phyloP scores from a whole-genome alignment of 768 basidiomycete genomes.

The Leccinum fibrillosum region DNA sequence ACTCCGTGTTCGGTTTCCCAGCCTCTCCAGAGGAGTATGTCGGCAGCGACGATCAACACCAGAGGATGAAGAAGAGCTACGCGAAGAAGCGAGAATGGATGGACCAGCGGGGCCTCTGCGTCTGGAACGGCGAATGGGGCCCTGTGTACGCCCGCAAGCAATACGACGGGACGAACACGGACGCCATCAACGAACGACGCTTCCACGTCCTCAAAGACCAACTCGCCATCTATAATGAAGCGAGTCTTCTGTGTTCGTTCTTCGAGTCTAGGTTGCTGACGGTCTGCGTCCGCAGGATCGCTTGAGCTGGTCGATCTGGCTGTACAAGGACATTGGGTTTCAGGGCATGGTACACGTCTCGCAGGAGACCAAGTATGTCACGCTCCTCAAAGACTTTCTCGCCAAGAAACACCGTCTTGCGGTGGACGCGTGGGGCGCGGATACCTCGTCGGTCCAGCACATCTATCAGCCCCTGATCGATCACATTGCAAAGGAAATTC shows the following conservation, averaged over 20 bases:
- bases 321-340: slow-evolving; percentile 86
- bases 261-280: not conserved
- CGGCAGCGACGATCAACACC: slow-evolving; percentile 49
- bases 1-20: slow-evolving; percentile 64
- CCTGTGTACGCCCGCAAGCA: slow-evolving; percentile 71
- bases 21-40: slow-evolving; percentile 51
- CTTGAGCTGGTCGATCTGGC: slow-evolving; percentile 81
- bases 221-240: slow-evolving; percentile 61
- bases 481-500: slow-evolving; percentile 57
- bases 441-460: slow-evolving; percentile 50
- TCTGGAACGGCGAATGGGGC: slow-evolving; percentile 84
- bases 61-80: slow-evolving; percentile 53
- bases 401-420: slow-evolving; percentile 77
- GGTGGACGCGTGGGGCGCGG: slow-evolving; percentile 76
- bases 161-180: slow-evolving; percentile 56
- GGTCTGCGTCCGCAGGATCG: slow-evolving; percentile 41
- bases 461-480: slow-evolving; percentile 66
- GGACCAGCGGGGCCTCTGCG: slow-evolving; percentile 60
- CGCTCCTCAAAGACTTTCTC: slow-evolving; percentile 63
- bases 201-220: slow-evolving; percentile 73
- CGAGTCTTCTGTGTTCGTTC: not conserved
- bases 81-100: slow-evolving; percentile 78
- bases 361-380: slow-evolving; percentile 69
- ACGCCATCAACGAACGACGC: slow-evolving; percentile 61
- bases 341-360: slow-evolving; percentile 80